Evolutionary conservation across 306 rosid genomes (phyloP).

Genomic region (Vigna mungo): DNA sequence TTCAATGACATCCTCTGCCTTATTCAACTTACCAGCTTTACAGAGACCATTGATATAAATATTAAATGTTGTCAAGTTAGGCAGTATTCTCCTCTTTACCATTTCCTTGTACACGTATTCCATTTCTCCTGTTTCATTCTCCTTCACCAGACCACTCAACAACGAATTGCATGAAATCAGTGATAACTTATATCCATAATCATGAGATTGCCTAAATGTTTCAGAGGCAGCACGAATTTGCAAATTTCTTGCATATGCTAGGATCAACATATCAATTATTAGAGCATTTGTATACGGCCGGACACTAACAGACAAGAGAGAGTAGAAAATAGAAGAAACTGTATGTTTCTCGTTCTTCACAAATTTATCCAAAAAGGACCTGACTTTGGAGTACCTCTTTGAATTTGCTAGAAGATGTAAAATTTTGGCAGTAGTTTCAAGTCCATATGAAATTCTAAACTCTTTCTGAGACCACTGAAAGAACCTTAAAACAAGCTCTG

Average conservation of each 20-base stretch:
- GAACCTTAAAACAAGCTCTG: constrained; percentile 68
- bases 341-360: constrained; percentile 60
- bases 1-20: constrained; percentile 70
- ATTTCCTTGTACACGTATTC: constrained; percentile 69
- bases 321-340: constrained; percentile 62
- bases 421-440: constrained; percentile 62
- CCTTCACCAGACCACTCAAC: constrained; percentile 69
- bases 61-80: constrained; percentile 68
- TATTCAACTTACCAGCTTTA: constrained; percentile 84
- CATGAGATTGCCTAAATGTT: constrained; percentile 66
- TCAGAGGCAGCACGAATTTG: constrained; percentile 56
- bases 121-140: constrained; percentile 54
- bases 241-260: constrained; percentile 63
- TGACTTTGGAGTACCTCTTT: constrained; percentile 61
- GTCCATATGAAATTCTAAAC: constrained; percentile 50
- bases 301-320: constrained; percentile 47
- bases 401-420: constrained; percentile 60
- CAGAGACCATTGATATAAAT: constrained; percentile 77
- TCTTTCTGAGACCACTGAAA: constrained; percentile 73
- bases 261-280: constrained; percentile 66
- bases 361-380: constrained; percentile 63
- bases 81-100: constrained; percentile 65
- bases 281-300: constrained; percentile 51
- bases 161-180: constrained; percentile 66
- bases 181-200: constrained; percentile 66